These are phyloP conservation scores for Hemisphaericaspora subhashii DNA, from an alignment of 1,139 yeast species.

Conservation along the genomic window DNA sequence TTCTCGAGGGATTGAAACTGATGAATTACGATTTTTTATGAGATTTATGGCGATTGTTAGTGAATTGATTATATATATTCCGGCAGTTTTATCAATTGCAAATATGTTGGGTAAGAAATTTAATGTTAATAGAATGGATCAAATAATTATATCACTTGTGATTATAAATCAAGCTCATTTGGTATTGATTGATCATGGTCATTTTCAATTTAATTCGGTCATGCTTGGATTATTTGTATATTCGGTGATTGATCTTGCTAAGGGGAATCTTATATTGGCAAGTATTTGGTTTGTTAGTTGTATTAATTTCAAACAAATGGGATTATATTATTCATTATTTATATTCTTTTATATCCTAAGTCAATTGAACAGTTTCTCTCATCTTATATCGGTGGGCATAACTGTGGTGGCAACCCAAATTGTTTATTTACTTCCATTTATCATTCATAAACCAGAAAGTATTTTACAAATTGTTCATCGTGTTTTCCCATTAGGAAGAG, in stretches of 20 bases:
- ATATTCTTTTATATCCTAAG: constrained; percentile 71
- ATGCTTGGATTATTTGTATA: constrained; percentile 85
- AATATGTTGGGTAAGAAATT: constrained; percentile 63
- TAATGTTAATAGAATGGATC: constrained; percentile 66
- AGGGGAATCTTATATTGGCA: constrained; percentile 64
- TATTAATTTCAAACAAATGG: constrained; percentile 91
- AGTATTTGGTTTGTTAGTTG: constrained; percentile 80
- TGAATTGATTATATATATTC: constrained; percentile 73
- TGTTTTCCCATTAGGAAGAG: constrained; percentile 89
- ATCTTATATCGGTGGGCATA: constrained; percentile 58
- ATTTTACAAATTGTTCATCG: constrained; percentile 51
- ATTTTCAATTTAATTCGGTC: constrained; percentile 90
- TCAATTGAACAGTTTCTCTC: constrained; percentile 35
- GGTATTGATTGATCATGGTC: constrained; percentile 91
- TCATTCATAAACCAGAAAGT: constrained; percentile 20
- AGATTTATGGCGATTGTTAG: constrained; percentile 74
- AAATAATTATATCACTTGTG: constrained; percentile 70
- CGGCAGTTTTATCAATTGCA: constrained; percentile 72
- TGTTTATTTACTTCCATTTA: constrained; percentile 56
- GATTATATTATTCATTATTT: constrained; percentile 87
- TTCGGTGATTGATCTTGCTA: constrained; percentile 64
- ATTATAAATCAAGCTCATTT: constrained; percentile 80
- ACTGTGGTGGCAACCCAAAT: constrained; percentile 60
- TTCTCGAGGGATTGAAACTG: constrained; percentile 75
- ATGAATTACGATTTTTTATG: constrained; percentile 77